Conservation (phyloP, 129 eudicot genomes). For the Escallonia rubra region DNA sequence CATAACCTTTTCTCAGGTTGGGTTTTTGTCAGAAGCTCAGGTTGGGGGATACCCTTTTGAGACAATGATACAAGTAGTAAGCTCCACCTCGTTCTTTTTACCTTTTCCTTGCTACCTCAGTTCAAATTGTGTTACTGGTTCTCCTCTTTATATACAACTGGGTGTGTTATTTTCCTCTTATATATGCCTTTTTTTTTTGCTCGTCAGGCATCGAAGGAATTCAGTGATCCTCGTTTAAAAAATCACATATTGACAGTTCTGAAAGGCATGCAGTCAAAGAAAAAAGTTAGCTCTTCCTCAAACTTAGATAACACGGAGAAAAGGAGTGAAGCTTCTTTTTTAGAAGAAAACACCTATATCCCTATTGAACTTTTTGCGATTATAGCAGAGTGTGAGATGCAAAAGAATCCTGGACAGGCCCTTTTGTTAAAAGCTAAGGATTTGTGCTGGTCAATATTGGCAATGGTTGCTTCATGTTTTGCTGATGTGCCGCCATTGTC, state of each 20-base stretch:
- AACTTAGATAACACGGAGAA: constrained; percentile 37
- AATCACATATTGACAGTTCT: constrained; percentile 78
- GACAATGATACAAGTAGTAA: constrained; percentile 73
- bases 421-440: constrained; percentile 88
- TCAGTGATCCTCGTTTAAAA: constrained; percentile 72
- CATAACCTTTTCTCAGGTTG: constrained; percentile 47
- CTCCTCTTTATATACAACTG: background rate
- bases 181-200: background rate
- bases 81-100: constrained; percentile 11
- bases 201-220: constrained; percentile 79
- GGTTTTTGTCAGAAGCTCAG: constrained; percentile 85
- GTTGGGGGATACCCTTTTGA: constrained; percentile 81
- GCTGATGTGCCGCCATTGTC: constrained; percentile 85
- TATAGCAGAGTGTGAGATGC: constrained; percentile 84
- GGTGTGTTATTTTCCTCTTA: background rate
- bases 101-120: background rate
- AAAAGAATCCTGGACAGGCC: constrained; percentile 76
- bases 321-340: constrained; percentile 32
- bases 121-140: constrained; percentile 2
- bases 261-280: constrained; percentile 73
- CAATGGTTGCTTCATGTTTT: constrained; percentile 89
- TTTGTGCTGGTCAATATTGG: constrained; percentile 89
- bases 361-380: constrained; percentile 84
- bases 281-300: constrained; percentile 32
- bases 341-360: constrained; percentile 42